These are phyloP conservation scores for Alnus glutinosa DNA, from an alignment of 306 rosid species.

Conservation along the genomic window DNA sequence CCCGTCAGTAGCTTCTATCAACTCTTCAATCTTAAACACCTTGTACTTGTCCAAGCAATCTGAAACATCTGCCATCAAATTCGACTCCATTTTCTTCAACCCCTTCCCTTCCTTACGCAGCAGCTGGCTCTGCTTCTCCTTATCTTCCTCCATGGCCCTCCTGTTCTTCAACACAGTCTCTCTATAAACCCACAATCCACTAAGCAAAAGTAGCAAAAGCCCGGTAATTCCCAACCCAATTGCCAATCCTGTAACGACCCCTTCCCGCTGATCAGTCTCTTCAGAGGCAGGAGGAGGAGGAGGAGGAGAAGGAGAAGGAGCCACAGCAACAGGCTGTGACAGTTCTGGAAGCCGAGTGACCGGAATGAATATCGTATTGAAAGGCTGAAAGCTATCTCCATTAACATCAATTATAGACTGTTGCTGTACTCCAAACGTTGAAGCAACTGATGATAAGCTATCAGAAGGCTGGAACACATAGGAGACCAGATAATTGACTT, in stretches of 20 bases:
- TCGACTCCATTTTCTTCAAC: slow-evolving; percentile 45
- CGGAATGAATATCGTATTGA: slow-evolving; percentile 69
- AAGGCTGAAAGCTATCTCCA: slow-evolving; percentile 26
- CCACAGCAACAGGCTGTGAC: slow-evolving; percentile 47
- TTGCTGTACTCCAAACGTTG: slow-evolving; percentile 36
- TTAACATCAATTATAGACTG: slow-evolving; percentile 45
- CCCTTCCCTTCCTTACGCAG: slow-evolving; percentile 25
- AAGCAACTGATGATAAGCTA: slow-evolving; percentile 53
- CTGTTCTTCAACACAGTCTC: slow-evolving; percentile 42
- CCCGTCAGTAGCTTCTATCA: slow-evolving; percentile 69
- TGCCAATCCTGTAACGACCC: slow-evolving; percentile 63
- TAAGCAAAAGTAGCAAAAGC: slow-evolving; percentile 51
- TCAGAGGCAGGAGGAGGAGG: slow-evolving; percentile 20
- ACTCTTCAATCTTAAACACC: slow-evolving; percentile 66
- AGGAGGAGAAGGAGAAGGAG: slow-evolving; percentile 26
- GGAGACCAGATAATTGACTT: slow-evolving; percentile 45
- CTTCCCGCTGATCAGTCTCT: slow-evolving; percentile 34
- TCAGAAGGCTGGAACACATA: slow-evolving; percentile 78
- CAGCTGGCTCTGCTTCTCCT: slow-evolving; percentile 30
- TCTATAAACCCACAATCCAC: slow-evolving; percentile 51
- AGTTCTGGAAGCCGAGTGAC: slow-evolving; percentile 52
- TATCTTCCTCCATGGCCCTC: slow-evolving; percentile 26
- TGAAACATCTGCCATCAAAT: slow-evolving; percentile 80
- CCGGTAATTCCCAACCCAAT: slow-evolving; percentile 68
- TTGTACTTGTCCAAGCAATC: slow-evolving; percentile 93